These are phyloP conservation scores for Phytopythium litorale DNA, from an alignment of 352 stramenopile genomes.

Conservation along the genomic window DNA sequence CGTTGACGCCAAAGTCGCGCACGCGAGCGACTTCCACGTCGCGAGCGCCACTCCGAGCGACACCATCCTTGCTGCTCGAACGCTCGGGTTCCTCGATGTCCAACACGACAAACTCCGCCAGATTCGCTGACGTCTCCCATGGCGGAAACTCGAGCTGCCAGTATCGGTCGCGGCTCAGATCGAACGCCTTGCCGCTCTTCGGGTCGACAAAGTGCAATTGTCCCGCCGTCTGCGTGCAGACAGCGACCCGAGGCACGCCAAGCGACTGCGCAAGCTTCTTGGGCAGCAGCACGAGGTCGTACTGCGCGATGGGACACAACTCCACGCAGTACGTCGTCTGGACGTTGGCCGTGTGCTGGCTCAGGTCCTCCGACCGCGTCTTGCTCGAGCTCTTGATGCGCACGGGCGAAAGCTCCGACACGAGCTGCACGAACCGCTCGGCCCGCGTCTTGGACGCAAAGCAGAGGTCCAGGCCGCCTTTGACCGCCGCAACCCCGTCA, in stretches of 20 bases:
- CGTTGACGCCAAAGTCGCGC: constrained; percentile 78
- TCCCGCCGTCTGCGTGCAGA: constrained; percentile 58
- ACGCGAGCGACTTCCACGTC: constrained; percentile 63
- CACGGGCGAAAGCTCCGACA: constrained; percentile 56
- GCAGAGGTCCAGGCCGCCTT: constrained; percentile 81
- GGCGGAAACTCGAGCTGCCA: constrained; percentile 65
- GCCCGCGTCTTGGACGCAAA: constrained; percentile 51
- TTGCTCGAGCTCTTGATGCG: constrained; percentile 68
- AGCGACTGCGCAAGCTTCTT: constrained; percentile 56
- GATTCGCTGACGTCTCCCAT: constrained; percentile 46
- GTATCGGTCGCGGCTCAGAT: constrained; percentile 60
- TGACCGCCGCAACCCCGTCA: constrained; percentile 49
- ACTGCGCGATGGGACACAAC: constrained; percentile 68
- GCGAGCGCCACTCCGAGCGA: constrained; percentile 33
- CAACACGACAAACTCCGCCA: constrained; percentile 69
- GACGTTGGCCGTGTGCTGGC: constrained; percentile 57
- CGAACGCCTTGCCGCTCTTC: constrained; percentile 35
- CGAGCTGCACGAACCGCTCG: constrained; percentile 62
- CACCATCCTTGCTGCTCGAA: constrained; percentile 7
- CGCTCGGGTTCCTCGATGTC: constrained; percentile 47
- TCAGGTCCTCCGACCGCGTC: constrained; percentile 68
- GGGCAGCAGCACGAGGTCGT: constrained; percentile 66
- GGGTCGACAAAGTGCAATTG: constrained; percentile 68
- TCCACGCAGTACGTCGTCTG: constrained; percentile 72
- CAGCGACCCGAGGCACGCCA: constrained; percentile 42